Base-by-base conservation (phyloP, 1,284 basidiomycete genomes). In the Leccinum pseudoinsigne region DNA sequence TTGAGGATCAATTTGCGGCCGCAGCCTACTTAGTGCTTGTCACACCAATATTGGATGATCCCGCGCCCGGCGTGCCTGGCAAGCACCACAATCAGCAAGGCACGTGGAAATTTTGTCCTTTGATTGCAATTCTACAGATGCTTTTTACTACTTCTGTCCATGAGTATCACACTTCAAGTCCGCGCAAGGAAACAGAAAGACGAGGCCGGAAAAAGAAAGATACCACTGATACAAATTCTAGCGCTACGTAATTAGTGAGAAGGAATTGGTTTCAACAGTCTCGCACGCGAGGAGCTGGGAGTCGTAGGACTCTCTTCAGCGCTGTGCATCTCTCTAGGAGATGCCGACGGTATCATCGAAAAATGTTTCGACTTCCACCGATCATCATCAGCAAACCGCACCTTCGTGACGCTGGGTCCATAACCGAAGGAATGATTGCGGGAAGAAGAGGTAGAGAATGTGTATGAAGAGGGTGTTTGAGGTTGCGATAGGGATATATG, bases 231-330 rank as follows among this genome's bases (percentile, higher is more conserved):
- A 62, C 64, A 59, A 42, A n/a, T 50, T 40, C n/a, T 62, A 63
- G 31, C n/a, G 36, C 59, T 71, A 74, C 71, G 73, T 31, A 0
- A 71, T 34, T 34, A 31, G 60, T 66, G 63, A n/a, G 62, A 51
- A 4, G 70, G 72, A 26, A 58, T 6, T 31, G 67, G 70, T 34
- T 75, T 72, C 9, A 62, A 61, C 14, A 72, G 55, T 53, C 54
- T 71, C 9, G 62, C 26, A 45, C 59, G 62, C 36, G 28, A 54
- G 53, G 60, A 56, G 14, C 60, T 57, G 10, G 55, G 38, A 21
- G 57, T 62, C 3, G 55, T 53, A 26, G 55, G 58, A 51, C 56
- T 53, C 31, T 14, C 53, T 51, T 57, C 55, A 4, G 7, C 12
- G 10, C 12, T 47, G 34, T 55, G 51, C 2, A 57, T 62, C 62